Evolutionary conservation across 2,329 filamentous ascomycete species (phyloP).

Genomic region (Apiospora rasikravindrae): DNA sequence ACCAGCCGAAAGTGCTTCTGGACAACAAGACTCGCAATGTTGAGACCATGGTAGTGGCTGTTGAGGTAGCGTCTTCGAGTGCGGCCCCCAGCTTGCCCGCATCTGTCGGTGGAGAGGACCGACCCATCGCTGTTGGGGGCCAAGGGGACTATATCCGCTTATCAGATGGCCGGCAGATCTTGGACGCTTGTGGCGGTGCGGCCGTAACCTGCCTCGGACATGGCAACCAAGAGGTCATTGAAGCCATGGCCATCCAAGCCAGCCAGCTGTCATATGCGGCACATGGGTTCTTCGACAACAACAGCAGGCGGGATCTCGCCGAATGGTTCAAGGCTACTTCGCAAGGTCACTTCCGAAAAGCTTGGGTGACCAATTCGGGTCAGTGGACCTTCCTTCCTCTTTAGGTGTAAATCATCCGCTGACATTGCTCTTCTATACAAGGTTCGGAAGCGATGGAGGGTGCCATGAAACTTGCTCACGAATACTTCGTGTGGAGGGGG

Average conservation of each 20-base stretch:
- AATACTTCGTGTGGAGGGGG: constrained; percentile 62
- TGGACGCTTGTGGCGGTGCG: constrained; percentile 53
- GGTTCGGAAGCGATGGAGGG: constrained; percentile 69
- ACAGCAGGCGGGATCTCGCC: constrained; percentile 40
- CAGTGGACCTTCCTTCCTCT: not conserved
- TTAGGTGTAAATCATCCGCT: not conserved
- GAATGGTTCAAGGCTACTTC: constrained; percentile 37
- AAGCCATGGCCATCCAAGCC: constrained; percentile 48
- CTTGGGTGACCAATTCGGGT: constrained; percentile 18
- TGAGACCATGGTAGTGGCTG: not conserved
- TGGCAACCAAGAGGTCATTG: constrained; percentile 46
- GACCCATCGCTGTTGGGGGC: constrained; percentile 5
- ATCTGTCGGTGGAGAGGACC: not conserved
- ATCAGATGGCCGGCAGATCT: constrained; percentile 44
- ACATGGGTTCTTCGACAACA: constrained; percentile 49
- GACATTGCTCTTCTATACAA: constrained; percentile 31
- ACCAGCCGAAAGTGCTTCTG: not conserved
- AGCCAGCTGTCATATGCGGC: constrained; percentile 46
- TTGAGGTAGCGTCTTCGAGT: not conserved
- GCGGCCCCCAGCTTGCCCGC: not conserved
- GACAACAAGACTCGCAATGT: not conserved
- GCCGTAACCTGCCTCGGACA: constrained; percentile 54
- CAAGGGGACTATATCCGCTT: constrained; percentile 14
- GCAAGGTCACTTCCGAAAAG: constrained; percentile 42
- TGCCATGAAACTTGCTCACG: constrained; percentile 64